Evolutionary conservation across 176 grass and related monocot genomes (phyloP), one percentile per base, ranked within the genome.

Genomic region (Dactylis glomerata): DNA sequence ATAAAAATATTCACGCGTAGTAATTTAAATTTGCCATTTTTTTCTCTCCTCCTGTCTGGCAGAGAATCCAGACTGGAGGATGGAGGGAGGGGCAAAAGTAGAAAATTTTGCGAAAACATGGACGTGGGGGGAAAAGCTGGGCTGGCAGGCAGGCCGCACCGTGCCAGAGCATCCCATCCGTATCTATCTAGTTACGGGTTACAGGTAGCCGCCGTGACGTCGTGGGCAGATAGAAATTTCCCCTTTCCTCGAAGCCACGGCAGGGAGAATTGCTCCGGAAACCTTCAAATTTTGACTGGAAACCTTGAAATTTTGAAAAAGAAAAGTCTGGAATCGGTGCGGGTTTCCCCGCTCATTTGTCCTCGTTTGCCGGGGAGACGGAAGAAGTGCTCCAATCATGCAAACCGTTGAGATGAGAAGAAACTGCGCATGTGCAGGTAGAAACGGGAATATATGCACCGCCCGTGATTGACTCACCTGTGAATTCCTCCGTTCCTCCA

Each of bases 401-500:
- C 73, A 31, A 22, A 0, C n/a, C 2, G 45, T 15, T n/a, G n/a
- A n/a, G 54, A 45, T 23, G 41, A 8, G 57, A 77, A 70, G 56
- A 75, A 75, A 74, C 40, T 47, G 34, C 17, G 10, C 11, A 33
- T 71, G 47, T 70, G 86, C 80, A 15, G 8, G 10, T 37, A 68
- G 5, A 17, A 49, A n/a, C 56, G 41, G 64, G 44, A 76, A 46
- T 14, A 32, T 22, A 77, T 76, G 84, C 80, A 62, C 73, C 69
- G 19, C 17, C 84, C 15, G 30, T 56, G 80, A 28, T 68, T 38
- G 61, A 88, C 87, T 89, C 77, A 89, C 87, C 87, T 89, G 37
- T 30, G 76, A 15, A 58, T 3, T 31, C n/a, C 36, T 28, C 28
- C 37, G 37, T 68, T 46, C 32, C 50, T 23, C 30, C 6, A 59